A percentile compares a stretch with the other conserved stretches of the same genome.
Evolutionary conservation across 2,329 filamentous ascomycete genomes (phyloP).

Genomic region (Fusarium sp.): DNA sequence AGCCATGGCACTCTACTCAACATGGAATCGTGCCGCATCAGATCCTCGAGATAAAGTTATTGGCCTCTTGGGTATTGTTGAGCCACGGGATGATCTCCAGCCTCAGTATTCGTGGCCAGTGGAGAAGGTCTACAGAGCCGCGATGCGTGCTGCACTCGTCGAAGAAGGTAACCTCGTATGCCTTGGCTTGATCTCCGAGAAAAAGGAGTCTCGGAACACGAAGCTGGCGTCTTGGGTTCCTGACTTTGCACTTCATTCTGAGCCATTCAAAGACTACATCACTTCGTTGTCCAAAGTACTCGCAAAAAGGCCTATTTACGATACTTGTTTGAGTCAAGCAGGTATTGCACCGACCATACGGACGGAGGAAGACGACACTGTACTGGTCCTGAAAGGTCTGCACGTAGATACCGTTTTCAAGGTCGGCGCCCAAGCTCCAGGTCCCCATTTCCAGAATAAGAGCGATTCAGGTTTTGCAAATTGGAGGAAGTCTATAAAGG

Average conservation of each 20-base stretch:
- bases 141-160: slow-evolving; percentile 1
- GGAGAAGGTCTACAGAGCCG: slow-evolving; percentile 7
- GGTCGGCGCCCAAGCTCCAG: neutral
- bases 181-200: slow-evolving; percentile 9
- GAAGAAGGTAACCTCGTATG: slow-evolving; percentile 5
- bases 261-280: neutral
- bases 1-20: slow-evolving; percentile 1
- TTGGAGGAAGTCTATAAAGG: neutral
- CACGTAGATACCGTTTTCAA: neutral
- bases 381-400: neutral
- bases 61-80: neutral
- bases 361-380: neutral
- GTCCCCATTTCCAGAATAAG: neutral
- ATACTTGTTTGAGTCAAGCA: neutral
- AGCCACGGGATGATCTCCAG: neutral
- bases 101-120: slow-evolving; percentile 18
- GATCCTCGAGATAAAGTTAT: slow-evolving; percentile 9
- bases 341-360: neutral
- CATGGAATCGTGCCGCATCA: slow-evolving; percentile 3
- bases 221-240: neutral
- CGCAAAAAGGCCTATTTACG: neutral
- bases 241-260: neutral
- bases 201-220: neutral
- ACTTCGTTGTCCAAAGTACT: slow-evolving; percentile 9
- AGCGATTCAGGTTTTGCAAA: neutral